These are phyloP conservation scores for Neoboletus subvelutipes DNA, from an alignment of 768 basidiomycete species.

Conservation along the genomic window DNA sequence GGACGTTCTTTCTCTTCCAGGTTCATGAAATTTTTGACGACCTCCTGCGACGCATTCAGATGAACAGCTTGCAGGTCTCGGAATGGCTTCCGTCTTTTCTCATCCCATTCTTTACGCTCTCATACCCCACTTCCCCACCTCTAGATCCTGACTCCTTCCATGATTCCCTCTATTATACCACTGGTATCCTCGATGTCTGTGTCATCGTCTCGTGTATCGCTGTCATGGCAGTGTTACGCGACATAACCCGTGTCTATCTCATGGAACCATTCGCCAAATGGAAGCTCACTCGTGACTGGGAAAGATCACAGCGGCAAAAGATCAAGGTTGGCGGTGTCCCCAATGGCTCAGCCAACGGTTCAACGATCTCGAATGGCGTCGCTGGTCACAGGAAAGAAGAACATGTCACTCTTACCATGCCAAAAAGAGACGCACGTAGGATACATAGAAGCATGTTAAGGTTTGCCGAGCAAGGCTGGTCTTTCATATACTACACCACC, in stretches of 20 bases:
- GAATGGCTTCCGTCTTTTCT: conserved; percentile 53
- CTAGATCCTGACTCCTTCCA: conserved; percentile 68
- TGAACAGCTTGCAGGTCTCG: conserved; percentile 37
- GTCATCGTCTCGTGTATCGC: conserved; percentile 80
- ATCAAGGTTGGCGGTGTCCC: conserved; percentile 24
- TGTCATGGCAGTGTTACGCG: conserved; percentile 84
- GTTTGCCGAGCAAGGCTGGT: conserved; percentile 97
- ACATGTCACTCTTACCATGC: conserved; percentile 18
- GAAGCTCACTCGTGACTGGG: conserved; percentile 63
- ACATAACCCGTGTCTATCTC: conserved; percentile 67
- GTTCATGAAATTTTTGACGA: conserved; percentile 39
- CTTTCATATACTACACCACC: conserved; percentile 71
- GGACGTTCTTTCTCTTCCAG: conserved; percentile 14
- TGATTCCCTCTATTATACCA: conserved; percentile 64
- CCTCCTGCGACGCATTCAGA: conserved; percentile 29
- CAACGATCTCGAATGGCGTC: conserved; percentile 31
- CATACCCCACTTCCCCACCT: conserved; percentile 62
- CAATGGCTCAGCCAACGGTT: conserved; percentile 27
- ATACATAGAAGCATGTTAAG: conserved; percentile 73
- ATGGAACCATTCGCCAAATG: conserved; percentile 81
- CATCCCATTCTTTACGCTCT: conserved; percentile 70
- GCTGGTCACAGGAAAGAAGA: conserved; percentile 26
- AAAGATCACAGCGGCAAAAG: conserved; percentile 21
- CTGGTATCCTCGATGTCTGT: conserved; percentile 76
- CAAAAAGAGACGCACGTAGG: conserved; percentile 52